Percentiles rank a stretch among this genome's conserved stretches.
phyloP scores from a whole-genome alignment of 2,329 filamentous ascomycete genomes.

The Penicillium concentricum region DNA sequence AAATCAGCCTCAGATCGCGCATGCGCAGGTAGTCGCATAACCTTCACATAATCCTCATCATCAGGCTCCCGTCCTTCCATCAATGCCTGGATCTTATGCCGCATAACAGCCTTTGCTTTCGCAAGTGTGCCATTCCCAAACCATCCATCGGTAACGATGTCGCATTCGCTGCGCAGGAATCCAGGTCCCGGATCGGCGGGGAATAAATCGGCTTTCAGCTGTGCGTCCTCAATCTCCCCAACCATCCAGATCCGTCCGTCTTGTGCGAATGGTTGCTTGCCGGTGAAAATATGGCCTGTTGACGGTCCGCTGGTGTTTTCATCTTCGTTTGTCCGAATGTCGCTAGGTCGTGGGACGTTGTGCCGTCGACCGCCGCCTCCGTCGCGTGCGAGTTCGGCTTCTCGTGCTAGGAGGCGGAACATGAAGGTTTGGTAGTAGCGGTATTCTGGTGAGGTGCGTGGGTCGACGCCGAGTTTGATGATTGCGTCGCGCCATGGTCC shows the following conservation, averaged over 20 bases:
- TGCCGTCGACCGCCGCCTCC: constrained; percentile 32
- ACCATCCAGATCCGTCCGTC: constrained; percentile 94
- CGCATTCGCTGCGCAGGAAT: constrained; percentile 59
- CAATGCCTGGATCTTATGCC: constrained; percentile 74
- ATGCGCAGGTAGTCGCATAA: constrained; percentile 42
- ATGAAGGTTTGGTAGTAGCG: constrained; percentile 85
- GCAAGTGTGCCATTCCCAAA: constrained; percentile 77
- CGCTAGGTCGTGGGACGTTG: constrained; percentile 22
- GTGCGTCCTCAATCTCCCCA: constrained; percentile 83
- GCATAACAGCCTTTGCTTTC: constrained; percentile 84
- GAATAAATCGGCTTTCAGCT: constrained; percentile 65
- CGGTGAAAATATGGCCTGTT: constrained; percentile 73
- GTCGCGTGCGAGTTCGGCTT: constrained; percentile 34
- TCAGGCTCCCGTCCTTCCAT: constrained; percentile 41
- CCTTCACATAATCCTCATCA: constrained; percentile 36
- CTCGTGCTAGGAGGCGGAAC: constrained; percentile 64
- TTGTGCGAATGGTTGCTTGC: constrained; percentile 63
- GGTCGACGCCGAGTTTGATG: constrained; percentile 82
- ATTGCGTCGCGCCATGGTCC: constrained; percentile 91
- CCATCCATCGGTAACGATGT: constrained; percentile 71
- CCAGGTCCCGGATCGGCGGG: constrained; percentile 52
- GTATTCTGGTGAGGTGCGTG: constrained; percentile 71
- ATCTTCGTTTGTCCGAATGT: constrained; percentile 4
- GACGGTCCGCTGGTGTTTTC: not conserved
- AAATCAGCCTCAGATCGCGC: constrained; percentile 21